Conservation (phyloP, 2,329 filamentous ascomycete species). For the Aureobasidium namibiae region DNA sequence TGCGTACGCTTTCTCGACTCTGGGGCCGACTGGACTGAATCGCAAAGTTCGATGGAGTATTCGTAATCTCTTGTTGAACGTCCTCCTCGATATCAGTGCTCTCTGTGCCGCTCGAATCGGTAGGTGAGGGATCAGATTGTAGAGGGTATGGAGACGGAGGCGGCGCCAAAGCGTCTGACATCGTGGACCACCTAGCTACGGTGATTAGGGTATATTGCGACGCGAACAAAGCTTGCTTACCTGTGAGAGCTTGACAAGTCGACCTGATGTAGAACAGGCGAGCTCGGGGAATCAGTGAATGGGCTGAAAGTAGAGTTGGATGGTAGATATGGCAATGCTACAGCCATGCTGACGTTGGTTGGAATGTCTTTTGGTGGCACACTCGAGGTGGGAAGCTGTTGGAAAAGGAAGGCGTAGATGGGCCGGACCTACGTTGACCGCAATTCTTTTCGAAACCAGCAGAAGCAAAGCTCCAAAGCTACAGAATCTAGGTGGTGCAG, state of each 20-base stretch:
- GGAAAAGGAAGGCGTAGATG: neutral
- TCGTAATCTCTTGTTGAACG: constrained; percentile 47
- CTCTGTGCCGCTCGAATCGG: constrained; percentile 77
- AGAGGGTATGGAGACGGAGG: constrained; percentile 47
- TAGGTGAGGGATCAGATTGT: constrained; percentile 71
- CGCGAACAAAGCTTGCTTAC: constrained; percentile 27
- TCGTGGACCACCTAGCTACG: constrained; percentile 16
- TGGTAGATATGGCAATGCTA: constrained; percentile 35
- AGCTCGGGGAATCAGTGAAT: constrained; percentile 44
- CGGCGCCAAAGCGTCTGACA: constrained; percentile 31
- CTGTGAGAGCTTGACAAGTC: constrained; percentile 31
- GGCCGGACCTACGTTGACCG: neutral
- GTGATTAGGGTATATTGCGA: neutral
- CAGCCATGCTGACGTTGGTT: neutral
- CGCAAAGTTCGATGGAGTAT: neutral
- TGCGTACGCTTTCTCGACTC: constrained; percentile 24
- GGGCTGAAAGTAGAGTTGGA: constrained; percentile 42
- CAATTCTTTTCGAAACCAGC: neutral
- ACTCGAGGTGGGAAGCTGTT: neutral
- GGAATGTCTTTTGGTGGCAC: neutral
- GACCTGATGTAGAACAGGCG: constrained; percentile 37
- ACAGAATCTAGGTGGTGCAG: neutral
- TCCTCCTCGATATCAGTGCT: constrained; percentile 81
- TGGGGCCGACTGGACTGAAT: constrained; percentile 22
- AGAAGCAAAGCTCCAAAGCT: neutral